These are phyloP conservation scores for Coniosporium apollinis DNA, from an alignment of 495 filamentous ascomycete species.

Conservation along the genomic window DNA sequence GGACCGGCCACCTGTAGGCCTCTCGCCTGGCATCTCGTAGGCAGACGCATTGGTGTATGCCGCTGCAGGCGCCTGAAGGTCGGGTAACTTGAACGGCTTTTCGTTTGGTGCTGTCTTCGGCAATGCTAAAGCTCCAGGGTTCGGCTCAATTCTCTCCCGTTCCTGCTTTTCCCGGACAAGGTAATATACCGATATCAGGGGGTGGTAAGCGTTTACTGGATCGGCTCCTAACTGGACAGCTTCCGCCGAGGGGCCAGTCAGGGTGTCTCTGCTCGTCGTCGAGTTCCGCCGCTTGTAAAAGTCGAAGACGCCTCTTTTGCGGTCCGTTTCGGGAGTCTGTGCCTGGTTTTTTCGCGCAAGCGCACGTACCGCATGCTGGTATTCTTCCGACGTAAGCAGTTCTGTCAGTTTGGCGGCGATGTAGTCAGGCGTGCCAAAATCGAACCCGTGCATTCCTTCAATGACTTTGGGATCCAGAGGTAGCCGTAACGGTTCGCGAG, in stretches of 20 bases:
- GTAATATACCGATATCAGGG: slow-evolving; percentile 87
- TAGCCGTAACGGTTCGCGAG: slow-evolving; percentile 66
- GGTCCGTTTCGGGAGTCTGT: slow-evolving; percentile 53
- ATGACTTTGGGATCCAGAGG: slow-evolving; percentile 74
- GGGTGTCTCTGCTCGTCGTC: slow-evolving; percentile 66
- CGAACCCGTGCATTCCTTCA: slow-evolving; percentile 91
- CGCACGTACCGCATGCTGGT: slow-evolving; percentile 59
- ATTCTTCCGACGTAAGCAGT: slow-evolving; percentile 77
- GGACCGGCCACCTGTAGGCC: slow-evolving; percentile 56
- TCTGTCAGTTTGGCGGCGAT: slow-evolving; percentile 70
- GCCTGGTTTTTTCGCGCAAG: slow-evolving; percentile 42
- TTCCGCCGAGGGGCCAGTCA: slow-evolving; percentile 74
- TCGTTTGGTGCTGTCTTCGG: slow-evolving; percentile 38
- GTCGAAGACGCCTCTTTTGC: slow-evolving; percentile 76
- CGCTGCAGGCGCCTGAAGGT: slow-evolving; percentile 65
- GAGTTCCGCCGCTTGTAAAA: slow-evolving; percentile 95
- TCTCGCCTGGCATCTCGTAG: slow-evolving; percentile 73
- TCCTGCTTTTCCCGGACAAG: slow-evolving; percentile 90
- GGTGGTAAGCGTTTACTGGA: slow-evolving; percentile 85
- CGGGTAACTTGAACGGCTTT: slow-evolving; percentile 47
- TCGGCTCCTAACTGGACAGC: slow-evolving; percentile 68
- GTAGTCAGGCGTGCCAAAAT: slow-evolving; percentile 75
- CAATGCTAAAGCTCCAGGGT: slow-evolving; percentile 41
- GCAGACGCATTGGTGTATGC: slow-evolving; percentile 73
- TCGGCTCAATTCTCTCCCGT: slow-evolving; percentile 51